A percentile compares a stretch with the other conserved stretches of the same genome.
Conservation (phyloP, 2,329 filamentous ascomycete species). For the Penicillium vulpinum region DNA sequence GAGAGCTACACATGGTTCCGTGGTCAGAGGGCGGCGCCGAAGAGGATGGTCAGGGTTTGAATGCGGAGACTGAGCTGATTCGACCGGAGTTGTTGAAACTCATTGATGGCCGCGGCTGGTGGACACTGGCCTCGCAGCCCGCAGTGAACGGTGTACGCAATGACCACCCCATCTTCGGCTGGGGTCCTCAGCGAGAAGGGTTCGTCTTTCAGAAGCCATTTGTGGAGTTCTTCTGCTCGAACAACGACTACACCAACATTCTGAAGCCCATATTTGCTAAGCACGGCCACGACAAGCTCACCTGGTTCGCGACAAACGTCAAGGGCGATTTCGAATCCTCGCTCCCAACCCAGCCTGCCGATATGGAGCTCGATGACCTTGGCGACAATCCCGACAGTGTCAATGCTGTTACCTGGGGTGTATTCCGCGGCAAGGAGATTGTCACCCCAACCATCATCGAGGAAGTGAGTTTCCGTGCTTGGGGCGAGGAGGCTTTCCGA, state of each 20-base stretch:
- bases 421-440: slow-evolving; percentile 94
- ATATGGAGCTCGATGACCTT: slow-evolving; percentile 36
- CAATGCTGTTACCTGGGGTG: slow-evolving; percentile 96
- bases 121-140: slow-evolving; percentile 94
- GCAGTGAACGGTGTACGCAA: slow-evolving; percentile 84
- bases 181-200: slow-evolving; percentile 80
- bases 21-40: slow-evolving; percentile 83
- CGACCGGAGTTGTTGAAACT: slow-evolving; percentile 71
- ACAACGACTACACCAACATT: slow-evolving; percentile 63
- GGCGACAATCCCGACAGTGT: slow-evolving; percentile 56
- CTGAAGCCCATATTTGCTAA: slow-evolving; percentile 64
- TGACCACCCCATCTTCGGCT: slow-evolving; percentile 78
- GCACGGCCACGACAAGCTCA: slow-evolving; percentile 66
- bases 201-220: slow-evolving; percentile 99
- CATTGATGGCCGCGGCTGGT: slow-evolving; percentile 80
- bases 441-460: slow-evolving; percentile 96
- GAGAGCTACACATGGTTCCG: slow-evolving; percentile 76
- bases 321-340: slow-evolving; percentile 74
- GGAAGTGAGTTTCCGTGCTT: slow-evolving; percentile 87
- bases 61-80: slow-evolving; percentile 79
- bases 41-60: slow-evolving; percentile 43
- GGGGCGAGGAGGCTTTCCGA: slow-evolving; percentile 92
- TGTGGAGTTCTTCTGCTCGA: slow-evolving; percentile 89
- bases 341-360: slow-evolving; percentile 28
- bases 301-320: slow-evolving; percentile 83